Evolutionary conservation across 768 basidiomycete species (phyloP).

Genomic region (Pleurotus cornucopiae): DNA sequence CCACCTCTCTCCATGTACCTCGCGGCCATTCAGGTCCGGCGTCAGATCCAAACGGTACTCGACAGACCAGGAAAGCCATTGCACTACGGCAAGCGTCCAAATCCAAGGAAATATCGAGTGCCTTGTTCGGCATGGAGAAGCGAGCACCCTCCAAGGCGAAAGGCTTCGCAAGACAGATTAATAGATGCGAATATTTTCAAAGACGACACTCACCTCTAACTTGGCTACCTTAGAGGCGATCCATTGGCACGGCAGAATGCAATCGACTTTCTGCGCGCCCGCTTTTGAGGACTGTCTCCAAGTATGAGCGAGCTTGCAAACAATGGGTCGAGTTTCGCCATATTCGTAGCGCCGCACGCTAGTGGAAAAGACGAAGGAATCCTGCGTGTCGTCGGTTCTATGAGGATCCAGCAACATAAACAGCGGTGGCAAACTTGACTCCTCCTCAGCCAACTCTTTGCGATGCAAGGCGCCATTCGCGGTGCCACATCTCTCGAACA

Average conservation of each 20-base stretch:
- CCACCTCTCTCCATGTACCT: conserved; percentile 73
- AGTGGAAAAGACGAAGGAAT: conserved; percentile 82
- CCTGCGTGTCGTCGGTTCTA: conserved; percentile 70
- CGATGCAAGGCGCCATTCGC: conserved; percentile 83
- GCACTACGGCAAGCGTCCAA: conserved; percentile 70
- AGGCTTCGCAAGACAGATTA: conserved; percentile 34
- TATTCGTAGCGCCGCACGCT: conserved; percentile 76
- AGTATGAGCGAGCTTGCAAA: conserved; percentile 65
- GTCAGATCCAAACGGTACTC: conserved; percentile 64
- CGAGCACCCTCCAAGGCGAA: conserved; percentile 44
- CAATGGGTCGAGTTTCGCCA: conserved; percentile 73
- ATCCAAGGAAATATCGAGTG: conserved; percentile 46
- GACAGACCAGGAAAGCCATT: conserved; percentile 73
- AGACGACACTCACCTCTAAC: conserved; percentile 44
- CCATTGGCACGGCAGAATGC: conserved; percentile 67
- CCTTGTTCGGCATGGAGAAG: conserved; percentile 60
- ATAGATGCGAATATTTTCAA: not conserved
- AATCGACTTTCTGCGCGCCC: conserved; percentile 45
- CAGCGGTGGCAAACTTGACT: conserved; percentile 53
- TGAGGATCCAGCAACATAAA: conserved; percentile 87
- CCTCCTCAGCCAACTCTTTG: conserved; percentile 39
- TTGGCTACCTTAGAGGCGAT: conserved; percentile 39
- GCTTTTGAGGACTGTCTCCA: conserved; percentile 72
- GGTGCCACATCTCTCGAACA: conserved; percentile 85
- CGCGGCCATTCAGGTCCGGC: conserved; percentile 79